A percentile compares a stretch with the other conserved stretches of the same genome.
Evolutionary conservation across 192 early-diverging fungal genomes (phyloP).

Genomic region (Geosiphon pyriformis): DNA sequence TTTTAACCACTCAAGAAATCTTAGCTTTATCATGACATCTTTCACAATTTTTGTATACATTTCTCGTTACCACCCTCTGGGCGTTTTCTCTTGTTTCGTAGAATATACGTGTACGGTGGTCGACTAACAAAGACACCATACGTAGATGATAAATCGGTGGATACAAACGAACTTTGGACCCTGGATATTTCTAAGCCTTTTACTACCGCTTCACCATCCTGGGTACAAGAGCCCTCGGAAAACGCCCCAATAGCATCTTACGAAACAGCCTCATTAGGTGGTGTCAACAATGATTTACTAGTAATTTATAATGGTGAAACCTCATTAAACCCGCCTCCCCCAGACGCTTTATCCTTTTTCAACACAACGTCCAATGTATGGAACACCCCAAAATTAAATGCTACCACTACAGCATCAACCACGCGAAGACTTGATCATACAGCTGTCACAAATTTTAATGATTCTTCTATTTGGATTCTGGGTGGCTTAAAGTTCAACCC

Average conservation of each 20-base stretch:
- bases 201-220: not conserved
- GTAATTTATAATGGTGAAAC: not conserved
- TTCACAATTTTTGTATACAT: too few species aligned
- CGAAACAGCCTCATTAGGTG: not conserved
- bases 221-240: not conserved
- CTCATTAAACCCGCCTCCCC: not conserved
- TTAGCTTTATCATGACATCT: too few species aligned
- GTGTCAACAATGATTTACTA: not conserved
- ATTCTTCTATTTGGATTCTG: not conserved
- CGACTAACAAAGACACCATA: not conserved
- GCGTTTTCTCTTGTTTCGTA: too few species aligned
- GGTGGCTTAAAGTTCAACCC: not conserved
- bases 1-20: too few species aligned
- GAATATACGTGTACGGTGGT: not conserved
- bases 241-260: not conserved
- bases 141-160: not conserved
- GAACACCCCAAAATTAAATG: not conserved
- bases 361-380: not conserved
- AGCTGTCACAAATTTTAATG: not conserved
- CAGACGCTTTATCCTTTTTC: not conserved
- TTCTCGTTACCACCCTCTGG: too few species aligned
- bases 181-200: not conserved
- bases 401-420: not conserved
- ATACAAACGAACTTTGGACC: not conserved
- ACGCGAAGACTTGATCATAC: not conserved